These are phyloP conservation scores for Fusarium guadeloupense DNA, from an alignment of 2,329 filamentous ascomycete genomes.

Conservation along the genomic window DNA sequence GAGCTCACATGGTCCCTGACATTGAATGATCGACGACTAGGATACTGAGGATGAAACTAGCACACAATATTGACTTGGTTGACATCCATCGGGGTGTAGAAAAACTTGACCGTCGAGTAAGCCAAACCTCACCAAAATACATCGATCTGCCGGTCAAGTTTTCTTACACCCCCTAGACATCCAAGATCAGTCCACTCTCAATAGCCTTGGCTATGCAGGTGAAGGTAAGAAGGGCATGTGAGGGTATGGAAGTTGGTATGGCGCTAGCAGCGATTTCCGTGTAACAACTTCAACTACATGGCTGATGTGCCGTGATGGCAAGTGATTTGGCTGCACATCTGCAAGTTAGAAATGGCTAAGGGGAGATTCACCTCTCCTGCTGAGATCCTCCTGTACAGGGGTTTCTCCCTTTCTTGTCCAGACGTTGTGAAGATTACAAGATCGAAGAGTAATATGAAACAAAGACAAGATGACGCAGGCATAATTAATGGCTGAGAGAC, in stretches of 20 bases:
- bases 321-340: background rate
- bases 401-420: too few relatives aligned
- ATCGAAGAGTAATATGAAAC: background rate
- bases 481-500: constrained; percentile 1
- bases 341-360: background rate
- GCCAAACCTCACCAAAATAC: too few relatives aligned
- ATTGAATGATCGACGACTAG: constrained; percentile 34
- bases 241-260: background rate
- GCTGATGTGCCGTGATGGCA: background rate
- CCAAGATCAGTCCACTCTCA: background rate
- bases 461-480: constrained; percentile 3
- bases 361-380: background rate
- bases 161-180: too few relatives aligned
- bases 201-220: background rate
- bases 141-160: too few relatives aligned
- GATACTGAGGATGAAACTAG: constrained; percentile 5
- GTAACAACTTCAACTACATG: background rate
- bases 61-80: constrained; percentile 1
- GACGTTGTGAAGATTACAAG: too few relatives aligned
- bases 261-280: background rate
- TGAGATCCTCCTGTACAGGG: too few relatives aligned
- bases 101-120: too few relatives aligned
- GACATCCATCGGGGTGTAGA: too few relatives aligned
- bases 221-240: background rate
- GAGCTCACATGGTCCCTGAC: constrained; percentile 5